Percentiles rank a stretch among this genome's conserved stretches.
phyloP scores from a whole-genome alignment of 2,329 filamentous ascomycete genomes.

The Podosphaera xanthii region DNA sequence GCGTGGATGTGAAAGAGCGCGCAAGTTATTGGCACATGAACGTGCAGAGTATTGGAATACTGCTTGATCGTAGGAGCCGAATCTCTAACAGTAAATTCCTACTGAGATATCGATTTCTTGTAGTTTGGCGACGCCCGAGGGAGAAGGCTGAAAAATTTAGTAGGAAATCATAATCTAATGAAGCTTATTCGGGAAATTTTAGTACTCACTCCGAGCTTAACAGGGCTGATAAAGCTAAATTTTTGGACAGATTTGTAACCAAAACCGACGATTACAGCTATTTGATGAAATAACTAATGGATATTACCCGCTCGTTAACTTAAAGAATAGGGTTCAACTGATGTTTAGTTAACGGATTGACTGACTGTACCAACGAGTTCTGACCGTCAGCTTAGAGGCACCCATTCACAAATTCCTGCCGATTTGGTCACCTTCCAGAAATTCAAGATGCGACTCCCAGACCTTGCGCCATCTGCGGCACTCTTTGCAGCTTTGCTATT shows the following conservation, averaged over 20 bases:
- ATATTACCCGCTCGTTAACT: neutral
- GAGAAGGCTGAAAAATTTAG: no score
- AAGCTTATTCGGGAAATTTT: neutral
- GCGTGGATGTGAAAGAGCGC: no score
- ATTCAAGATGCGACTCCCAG: constrained; percentile 14
- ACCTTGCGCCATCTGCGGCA: constrained; percentile 20
- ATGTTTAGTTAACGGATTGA: neutral
- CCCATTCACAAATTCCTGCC: neutral
- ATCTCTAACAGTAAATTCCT: no score
- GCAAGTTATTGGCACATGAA: no score
- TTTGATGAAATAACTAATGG: neutral
- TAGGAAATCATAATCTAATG: neutral
- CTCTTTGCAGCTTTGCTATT: constrained; percentile 27
- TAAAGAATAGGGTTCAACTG: neutral
- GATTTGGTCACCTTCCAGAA: constrained; percentile 3
- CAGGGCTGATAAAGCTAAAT: neutral
- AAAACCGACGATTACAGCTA: neutral
- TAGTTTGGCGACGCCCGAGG: no score
- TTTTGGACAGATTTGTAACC: neutral
- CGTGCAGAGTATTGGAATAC: no score
- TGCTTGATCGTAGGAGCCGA: no score
- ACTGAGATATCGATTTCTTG: no score
- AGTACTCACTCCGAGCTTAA: neutral
- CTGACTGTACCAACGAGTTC: neutral
- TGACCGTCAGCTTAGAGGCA: neutral